Conservation (phyloP, 192 early-diverging fungal genomes). For the Piromyces finnis region DNA sequence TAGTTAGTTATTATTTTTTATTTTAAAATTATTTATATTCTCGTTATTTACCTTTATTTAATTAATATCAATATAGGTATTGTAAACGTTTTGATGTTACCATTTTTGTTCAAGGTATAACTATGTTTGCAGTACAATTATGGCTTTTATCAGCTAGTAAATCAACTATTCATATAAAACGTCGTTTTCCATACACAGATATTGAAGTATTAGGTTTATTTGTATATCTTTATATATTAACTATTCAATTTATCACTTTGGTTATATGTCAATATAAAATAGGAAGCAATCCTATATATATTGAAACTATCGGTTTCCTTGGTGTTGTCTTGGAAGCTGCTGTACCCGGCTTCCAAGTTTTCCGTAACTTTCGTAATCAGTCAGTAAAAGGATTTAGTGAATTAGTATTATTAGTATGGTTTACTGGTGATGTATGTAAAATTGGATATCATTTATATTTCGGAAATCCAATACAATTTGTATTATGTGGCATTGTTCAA, state of each 20-base stretch:
- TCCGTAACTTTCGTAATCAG: neutral
- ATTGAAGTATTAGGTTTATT: neutral
- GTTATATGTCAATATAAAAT: neutral
- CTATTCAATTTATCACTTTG: neutral
- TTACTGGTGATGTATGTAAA: neutral
- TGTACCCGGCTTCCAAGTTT: neutral
- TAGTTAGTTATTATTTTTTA: too few relatives aligned
- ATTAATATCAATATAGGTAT: neutral
- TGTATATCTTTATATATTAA: neutral
- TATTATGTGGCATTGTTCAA: neutral
- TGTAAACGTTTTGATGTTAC: neutral
- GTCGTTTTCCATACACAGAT: neutral
- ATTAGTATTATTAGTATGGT: neutral
- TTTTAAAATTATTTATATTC: too few relatives aligned
- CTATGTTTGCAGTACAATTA: neutral
- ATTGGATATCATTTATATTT: neutral
- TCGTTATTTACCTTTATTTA: too few relatives aligned
- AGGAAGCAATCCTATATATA: neutral
- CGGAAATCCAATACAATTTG: neutral
- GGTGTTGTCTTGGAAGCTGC: neutral
- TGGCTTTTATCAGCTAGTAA: neutral
- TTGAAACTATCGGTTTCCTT: neutral
- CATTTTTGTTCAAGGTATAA: neutral
- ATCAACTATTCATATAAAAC: neutral
- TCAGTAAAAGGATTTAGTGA: neutral